Base-by-base conservation (phyloP, 2,329 filamentous ascomycete species). In the Scedosporium minutisporum region DNA sequence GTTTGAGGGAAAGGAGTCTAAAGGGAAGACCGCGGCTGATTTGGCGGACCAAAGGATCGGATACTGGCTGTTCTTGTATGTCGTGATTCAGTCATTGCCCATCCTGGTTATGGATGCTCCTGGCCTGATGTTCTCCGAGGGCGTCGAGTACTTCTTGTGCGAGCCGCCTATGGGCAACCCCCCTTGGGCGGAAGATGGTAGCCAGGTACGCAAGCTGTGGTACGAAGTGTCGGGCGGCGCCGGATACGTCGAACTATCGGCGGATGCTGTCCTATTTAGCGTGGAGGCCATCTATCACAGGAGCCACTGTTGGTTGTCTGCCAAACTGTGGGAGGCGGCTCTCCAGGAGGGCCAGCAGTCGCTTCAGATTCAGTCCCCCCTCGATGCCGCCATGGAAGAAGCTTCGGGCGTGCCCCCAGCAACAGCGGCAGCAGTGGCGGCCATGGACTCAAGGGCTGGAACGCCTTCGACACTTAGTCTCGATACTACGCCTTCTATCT, bases 51-150 rank as follows among this genome's bases (percentile, higher is more conserved):
- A 89, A 67, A 83, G 90, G 53, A 84, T 88, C 53, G 90, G 90
- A 14, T 86, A 89, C 71, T 95, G 90, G 90, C 78, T 95, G 60
- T 93, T 93, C 76, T 78, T 93, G 63, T 93, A 93, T 70, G 87
- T 85, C 6, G 84, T 91, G 7, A 79, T 93, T 6, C 89, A 95
- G 73, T 87, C 87, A 1, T 78, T 93, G 25, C 90, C 90, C 4
- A 87, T 91, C 80, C 78, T 93, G 10, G 88, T 90, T 1, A 80
- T 91, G 41, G 90, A 95, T 71, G 89, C 88, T 0, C 88, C 88
- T 0, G 86, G 82, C 9, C 76, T 93, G 55, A 82, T 81, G 62
- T 87, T 82, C 71, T 88, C 85, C 0, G 84, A 91, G 60, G 87
- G 83, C 1, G 88, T 91, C 2, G 90, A 93, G 72, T 91, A 93